Conservation (phyloP, 345 rosid species). For the Salix dunnii region DNA sequence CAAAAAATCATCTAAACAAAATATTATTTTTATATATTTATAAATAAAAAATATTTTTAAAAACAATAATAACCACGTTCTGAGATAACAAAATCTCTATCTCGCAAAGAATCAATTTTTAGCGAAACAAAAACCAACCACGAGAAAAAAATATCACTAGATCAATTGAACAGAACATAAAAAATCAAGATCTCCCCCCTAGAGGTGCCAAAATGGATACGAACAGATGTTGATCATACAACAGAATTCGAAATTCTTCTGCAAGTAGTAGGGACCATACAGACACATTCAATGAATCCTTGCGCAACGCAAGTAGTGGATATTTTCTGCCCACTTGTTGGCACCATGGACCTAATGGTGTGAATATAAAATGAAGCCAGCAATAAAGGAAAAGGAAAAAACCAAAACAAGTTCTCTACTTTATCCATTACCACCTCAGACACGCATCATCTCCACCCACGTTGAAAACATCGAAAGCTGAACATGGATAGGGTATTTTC, state of each 20-base stretch:
- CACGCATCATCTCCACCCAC: constrained; percentile 13
- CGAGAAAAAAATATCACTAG: neutral
- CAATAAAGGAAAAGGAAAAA: neutral
- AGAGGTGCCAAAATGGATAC: neutral
- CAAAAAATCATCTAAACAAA: too few relatives aligned
- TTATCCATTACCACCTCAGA: constrained; percentile 32
- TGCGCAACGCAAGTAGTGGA: neutral
- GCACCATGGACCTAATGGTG: neutral
- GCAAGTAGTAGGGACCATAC: neutral
- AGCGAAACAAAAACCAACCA: neutral
- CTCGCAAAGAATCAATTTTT: too few relatives aligned
- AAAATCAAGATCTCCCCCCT: neutral
- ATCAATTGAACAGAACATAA: neutral
- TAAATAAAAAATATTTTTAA: too few relatives aligned
- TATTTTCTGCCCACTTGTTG: neutral
- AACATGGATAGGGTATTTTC: constrained; percentile 24
- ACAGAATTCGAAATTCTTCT: neutral
- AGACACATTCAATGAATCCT: neutral
- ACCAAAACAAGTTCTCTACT: neutral
- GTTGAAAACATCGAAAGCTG: neutral
- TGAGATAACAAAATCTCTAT: too few relatives aligned
- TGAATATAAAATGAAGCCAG: neutral
- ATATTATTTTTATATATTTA: too few relatives aligned
- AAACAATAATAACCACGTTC: too few relatives aligned
- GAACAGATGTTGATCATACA: neutral